Base-by-base conservation (phyloP, 1,284 basidiomycete genomes). In the Stereum hirsutum region DNA sequence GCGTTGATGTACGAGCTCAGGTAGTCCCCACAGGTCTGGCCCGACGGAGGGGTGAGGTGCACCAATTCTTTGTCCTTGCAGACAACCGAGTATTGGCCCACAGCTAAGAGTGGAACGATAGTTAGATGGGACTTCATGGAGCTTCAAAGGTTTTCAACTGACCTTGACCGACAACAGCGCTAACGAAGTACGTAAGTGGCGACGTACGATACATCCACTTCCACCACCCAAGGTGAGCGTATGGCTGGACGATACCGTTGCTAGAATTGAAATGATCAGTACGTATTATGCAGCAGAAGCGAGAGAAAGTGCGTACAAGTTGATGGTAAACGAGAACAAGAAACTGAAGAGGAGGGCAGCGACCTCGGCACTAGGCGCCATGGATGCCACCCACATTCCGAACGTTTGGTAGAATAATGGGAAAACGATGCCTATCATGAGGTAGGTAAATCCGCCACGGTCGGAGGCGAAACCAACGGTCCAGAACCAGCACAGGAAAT, bases 121-220 rank as follows among this genome's bases (percentile, higher is more conserved):
- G 34, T 19, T 5, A 6, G 42, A 10, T 11, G 7, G 21, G 6
- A 27, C 3, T 14, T 38, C 30, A 6, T 40, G n/a, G 43, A 46
- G 15, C 17, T 17, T 21, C 20, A 25, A 42, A 10, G 40, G 23
- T 24, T 4, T 40, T 8, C 5, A 23, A 38, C 51, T 11, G 31
- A 70, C 71, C 63, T 59, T 75, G 67, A 2, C 71, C 70, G 26
- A 75, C 55, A 28, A 79, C 54, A 28, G 69, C 78, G 52, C 80
- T 78, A 37, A 78, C 70, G 33, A 81, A 64, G 54, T 81, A 82
- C 8, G 81, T 85, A 62, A 78, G 89, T 0, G 88, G 88, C 2
- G 83, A 86, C 5, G 89, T 61, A 40, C 70, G 73, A 62, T 89
- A 87, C 80, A 89, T 86, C 81, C 86, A 90, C 49, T 66, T 65